Evolutionary conservation across 495 filamentous ascomycete species (phyloP), one percentile per base, ranked within the genome.

Genomic region (Daldinia concentrica): DNA sequence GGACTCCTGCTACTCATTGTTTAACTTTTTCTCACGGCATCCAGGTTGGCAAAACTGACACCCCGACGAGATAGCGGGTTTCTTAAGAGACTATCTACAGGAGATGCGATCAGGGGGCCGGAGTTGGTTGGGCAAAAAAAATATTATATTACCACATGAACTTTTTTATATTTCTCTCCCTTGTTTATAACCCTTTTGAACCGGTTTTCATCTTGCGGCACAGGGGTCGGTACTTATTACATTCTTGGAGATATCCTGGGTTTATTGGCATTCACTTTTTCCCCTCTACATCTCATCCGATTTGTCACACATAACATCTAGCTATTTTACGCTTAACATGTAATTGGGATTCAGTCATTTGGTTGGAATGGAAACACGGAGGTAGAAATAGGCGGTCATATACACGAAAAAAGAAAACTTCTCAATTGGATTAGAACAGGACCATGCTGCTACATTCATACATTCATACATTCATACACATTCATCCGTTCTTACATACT

Each of bases 51-150:
- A 72, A 73, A 73, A 68, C 55, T 29, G 61, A 62, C 65, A 52
- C 52, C 64, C 65, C 65, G 65, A 61, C 65, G 58, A 56, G 70
- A 65, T 37, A 39, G 56, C 56, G 34, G 65, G 64, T 54, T 66
- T 43, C 24, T 45, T 57, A 61, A 56, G 41, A 45, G 37, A 57
- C 29, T 70, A 57, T 65, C 37, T 65, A 73, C 57, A 65, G 64
- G 65, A 73, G 64, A 68, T 62, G 64, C 65, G 57, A 60, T 48
- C 37, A 45, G 37, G 70, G 61, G 70, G 61, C 51, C 54, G 64
- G 64, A 73, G 70, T 73, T 62, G 70, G 70, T 65, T 73, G 60
- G 70, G 64, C 48, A 73, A 36, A 73, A 72, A 73, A 73, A 68
- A 50, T 66, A 50, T 57, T 22, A 19, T 26, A 61, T 17, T 27